Evolutionary conservation across 31 red algal species (phyloP), one percentile per base, ranked within the genome.

Genomic region (Porphyra umbilicalis): DNA sequence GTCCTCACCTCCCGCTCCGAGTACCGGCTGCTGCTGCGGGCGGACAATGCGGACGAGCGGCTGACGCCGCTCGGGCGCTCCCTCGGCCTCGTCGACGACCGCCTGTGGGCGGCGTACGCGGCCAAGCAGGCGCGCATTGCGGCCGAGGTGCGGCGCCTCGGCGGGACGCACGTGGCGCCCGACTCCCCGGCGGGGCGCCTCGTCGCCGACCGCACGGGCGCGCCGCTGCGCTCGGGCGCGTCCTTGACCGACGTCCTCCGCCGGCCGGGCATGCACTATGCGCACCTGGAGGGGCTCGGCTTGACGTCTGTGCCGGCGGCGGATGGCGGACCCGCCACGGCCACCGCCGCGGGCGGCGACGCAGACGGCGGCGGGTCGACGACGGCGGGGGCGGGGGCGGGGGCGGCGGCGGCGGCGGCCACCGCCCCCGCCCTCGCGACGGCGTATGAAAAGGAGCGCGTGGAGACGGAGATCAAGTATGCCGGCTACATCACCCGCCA

Each of bases 391-490:
- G 38, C 38, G 38, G 38, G 7, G 38, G 38, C 38, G 38, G 38
- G 25, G 13, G 57, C 57, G 57, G 57, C 57, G 25, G 25, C 57
- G 4, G 25, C 57, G 11, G 14, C 42, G 2, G 57, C 57, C 2
- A 71, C 13, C 13, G 30, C 18, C 57, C 57, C 57, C 31, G 38
- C 76, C 20, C 84, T 92, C 35, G 46, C 80, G 36, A 95, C 87
- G 33, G 77, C 79, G 25, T 99, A 83, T 80, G 93, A 95, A 85
- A 76, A 85, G 68, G 92, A 97, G 36, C 86, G 81, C 35, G 88
- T 99, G 11, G 94, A 99, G 83, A 94, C 82, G 30, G 84, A 88
- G 75, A 87, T 97, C 77, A 99, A 99, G 83, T 99, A 99, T 81
- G 90, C 84, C 25, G 97, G 97, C 39, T 99, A 99, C 80, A 90